A percentile compares a stretch with the other conserved stretches of the same genome.
Conservation (phyloP, 208 protist species). For the Crithidia sp. region DNA sequence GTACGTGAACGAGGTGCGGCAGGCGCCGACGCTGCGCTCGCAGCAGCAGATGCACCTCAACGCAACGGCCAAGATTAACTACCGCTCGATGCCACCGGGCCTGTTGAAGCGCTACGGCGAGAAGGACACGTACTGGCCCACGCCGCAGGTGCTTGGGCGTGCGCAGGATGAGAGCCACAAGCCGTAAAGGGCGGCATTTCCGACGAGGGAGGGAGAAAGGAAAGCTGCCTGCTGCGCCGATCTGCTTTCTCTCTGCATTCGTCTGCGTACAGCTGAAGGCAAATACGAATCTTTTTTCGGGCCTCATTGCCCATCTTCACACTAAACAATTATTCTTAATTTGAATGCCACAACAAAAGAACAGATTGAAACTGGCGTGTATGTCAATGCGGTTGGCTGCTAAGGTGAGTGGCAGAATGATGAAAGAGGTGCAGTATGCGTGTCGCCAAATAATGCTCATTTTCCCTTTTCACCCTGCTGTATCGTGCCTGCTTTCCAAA, state of each 20-base stretch:
- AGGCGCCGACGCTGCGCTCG: conserved; percentile 77
- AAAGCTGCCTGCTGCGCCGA: background rate
- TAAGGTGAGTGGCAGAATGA: no score
- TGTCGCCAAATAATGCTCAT: no score
- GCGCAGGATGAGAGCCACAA: conserved; percentile 52
- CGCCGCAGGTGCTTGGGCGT: conserved; percentile 64
- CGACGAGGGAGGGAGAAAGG: no score
- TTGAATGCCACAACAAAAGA: no score
- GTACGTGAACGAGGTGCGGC: conserved; percentile 86
- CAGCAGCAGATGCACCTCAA: conserved; percentile 92
- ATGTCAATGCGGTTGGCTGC: no score
- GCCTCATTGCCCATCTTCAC: background rate
- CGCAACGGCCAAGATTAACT: conserved; percentile 88
- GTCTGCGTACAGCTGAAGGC: background rate
- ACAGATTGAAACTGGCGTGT: no score
- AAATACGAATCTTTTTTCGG: background rate
- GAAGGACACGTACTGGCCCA: conserved; percentile 77
- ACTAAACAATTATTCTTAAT: background rate
- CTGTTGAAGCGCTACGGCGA: conserved; percentile 89
- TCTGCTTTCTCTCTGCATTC: background rate
- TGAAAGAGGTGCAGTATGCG: no score
- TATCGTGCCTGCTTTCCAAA: no score
- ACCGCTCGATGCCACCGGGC: conserved; percentile 87
- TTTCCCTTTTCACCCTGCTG: no score
- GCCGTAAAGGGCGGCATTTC: background rate